Evolutionary conservation across 2,329 filamentous ascomycete species (phyloP), one percentile per base, ranked within the genome.

Genomic region (Aureobasidium sp.): DNA sequence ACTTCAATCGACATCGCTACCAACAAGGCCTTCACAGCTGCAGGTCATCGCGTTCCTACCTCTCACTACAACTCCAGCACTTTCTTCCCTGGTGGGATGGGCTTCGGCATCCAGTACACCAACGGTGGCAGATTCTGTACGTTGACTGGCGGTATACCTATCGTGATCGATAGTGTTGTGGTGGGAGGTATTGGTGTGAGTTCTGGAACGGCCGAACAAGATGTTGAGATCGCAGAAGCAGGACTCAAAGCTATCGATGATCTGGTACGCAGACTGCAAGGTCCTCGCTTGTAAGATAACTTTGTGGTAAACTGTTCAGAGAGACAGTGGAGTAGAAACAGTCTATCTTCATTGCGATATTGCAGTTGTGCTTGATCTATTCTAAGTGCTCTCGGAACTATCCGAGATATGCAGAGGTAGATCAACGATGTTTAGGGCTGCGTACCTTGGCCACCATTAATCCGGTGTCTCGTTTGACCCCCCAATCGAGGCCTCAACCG

Each of bases 1-100:
- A 84, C 82, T n/a, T 81, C 86, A 5, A 85, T 90, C 69, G 86
- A 87, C 74, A 85, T 91, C 73, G 85, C 88, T 1, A 91, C 92
- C 18, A 88, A 91, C 56, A 86, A 88, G 68, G 85, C 86, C 20
- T 88, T 87, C 72, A 88, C 86, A 3, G 86, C 86, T 4, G 84
- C 85, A 1, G 86, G 86, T 20, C 86, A 88, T 74, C 77, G 81
- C 25, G 75, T 80, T 6, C 84, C 85, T 0, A 88, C 85, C 0
- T 80, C 81, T 27, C 76, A 79, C 3, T 88, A 88, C 74, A 84
- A 84, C 65, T 85, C 86, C 67, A 79, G 77, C 47, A 85, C 87
- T 25, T 59, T 65, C 33, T 81, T 82, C 77, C 85, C 85, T 7
- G 85, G 85, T 9, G 85, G 85, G 0, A 74, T 78, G 1, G 85